phyloP scores from a whole-genome alignment of 2,329 filamentous ascomycete genomes.

The Paraphoma chrysanthemicola region DNA sequence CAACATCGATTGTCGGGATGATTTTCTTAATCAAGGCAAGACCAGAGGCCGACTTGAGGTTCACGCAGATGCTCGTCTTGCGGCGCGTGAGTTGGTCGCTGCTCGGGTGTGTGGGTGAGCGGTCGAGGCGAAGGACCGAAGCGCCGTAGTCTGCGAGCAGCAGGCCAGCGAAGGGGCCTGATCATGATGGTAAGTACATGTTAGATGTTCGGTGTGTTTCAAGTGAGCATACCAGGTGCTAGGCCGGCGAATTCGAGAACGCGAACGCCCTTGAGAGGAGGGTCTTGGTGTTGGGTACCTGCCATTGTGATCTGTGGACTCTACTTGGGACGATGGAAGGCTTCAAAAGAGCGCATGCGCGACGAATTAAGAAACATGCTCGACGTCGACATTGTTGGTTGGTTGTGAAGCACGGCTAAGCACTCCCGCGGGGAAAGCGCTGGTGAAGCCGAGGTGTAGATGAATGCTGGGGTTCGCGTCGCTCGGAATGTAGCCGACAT shows the following conservation, averaged over 20 bases:
- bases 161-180: slow-evolving; percentile 87
- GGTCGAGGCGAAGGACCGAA: slow-evolving; percentile 85
- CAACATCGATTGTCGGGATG: slow-evolving; percentile 70
- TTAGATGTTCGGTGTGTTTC: no score
- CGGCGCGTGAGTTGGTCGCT: slow-evolving; percentile 80
- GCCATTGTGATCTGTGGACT: slow-evolving; percentile 25
- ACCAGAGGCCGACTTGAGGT: slow-evolving; percentile 75
- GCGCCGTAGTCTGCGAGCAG: slow-evolving; percentile 85
- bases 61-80: slow-evolving; percentile 80
- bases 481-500: background rate
- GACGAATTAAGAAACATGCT: slow-evolving; percentile 17
- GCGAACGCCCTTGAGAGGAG: slow-evolving; percentile 63
- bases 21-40: slow-evolving; percentile 71
- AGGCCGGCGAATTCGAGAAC: slow-evolving; percentile 72
- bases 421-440: slow-evolving; percentile 37
- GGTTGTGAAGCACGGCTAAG: slow-evolving; percentile 24
- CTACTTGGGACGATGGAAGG: slow-evolving; percentile 2
- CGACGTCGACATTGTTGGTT: slow-evolving; percentile 39
- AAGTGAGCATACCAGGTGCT: slow-evolving; percentile 56
- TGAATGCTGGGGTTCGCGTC: no score
- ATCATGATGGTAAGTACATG: no score
- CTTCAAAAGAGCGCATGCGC: background rate
- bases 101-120: slow-evolving; percentile 57
- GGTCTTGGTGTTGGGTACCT: slow-evolving; percentile 36
- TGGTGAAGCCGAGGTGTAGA: slow-evolving; percentile 38